Evolutionary conservation across 108 stramenopile genomes (phyloP).

Genomic region (Nitzschia palea): DNA sequence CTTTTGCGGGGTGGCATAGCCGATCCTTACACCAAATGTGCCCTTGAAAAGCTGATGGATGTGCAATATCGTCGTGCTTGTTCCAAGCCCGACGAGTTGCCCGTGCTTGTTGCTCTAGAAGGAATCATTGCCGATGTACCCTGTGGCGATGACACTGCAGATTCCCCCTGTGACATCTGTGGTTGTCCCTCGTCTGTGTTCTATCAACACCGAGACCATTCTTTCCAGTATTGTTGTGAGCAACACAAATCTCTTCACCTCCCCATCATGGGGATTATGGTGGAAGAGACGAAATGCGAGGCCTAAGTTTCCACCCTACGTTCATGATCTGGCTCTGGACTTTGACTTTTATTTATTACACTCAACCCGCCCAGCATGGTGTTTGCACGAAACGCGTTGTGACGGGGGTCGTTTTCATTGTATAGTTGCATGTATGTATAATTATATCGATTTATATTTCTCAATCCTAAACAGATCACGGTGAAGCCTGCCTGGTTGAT

Average conservation of each 20-base stretch:
- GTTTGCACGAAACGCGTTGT: no score
- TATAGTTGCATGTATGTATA: no score
- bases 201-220: neutral
- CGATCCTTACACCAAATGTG: constrained; percentile 38
- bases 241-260: constrained; percentile 23
- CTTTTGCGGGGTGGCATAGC: constrained; percentile 27
- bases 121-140: constrained; percentile 23
- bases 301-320: no score
- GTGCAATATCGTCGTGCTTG: constrained; percentile 9
- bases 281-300: neutral
- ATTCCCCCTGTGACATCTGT: constrained; percentile 27
- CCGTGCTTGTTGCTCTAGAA: constrained; percentile 8
- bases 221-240: constrained; percentile 28
- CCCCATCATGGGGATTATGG: neutral
- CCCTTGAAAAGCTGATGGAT: constrained; percentile 29
- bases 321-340: no score
- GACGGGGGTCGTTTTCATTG: no score
- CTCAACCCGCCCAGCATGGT: no score
- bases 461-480: no score
- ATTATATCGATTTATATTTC: no score
- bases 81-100: constrained; percentile 7
- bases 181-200: constrained; percentile 17
- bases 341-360: no score
- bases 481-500: no score
- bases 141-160: neutral